These are phyloP conservation scores for Adansonia rubrostipa DNA, from an alignment of 441 rosid species.

Conservation along the genomic window DNA sequence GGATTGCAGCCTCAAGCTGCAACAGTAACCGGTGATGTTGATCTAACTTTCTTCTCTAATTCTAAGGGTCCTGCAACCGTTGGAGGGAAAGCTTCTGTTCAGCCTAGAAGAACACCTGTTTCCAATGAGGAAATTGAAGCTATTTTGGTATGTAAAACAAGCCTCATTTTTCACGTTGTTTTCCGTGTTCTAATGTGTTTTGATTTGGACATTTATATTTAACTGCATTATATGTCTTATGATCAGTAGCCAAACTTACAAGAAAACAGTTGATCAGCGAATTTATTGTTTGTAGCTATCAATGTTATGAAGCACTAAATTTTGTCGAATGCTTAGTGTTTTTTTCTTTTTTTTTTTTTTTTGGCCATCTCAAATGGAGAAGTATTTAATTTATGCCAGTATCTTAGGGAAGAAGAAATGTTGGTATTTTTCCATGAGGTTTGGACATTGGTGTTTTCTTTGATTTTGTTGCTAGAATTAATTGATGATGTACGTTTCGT, in stretches of 20 bases:
- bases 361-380: background rate
- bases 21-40: conserved; percentile 39
- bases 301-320: background rate
- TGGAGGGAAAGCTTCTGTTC: conserved; percentile 85
- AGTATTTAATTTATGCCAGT: background rate
- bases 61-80: conserved; percentile 44
- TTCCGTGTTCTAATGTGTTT: background rate
- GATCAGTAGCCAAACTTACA: background rate
- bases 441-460: background rate
- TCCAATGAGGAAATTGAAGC: conserved; percentile 84
- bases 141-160: conserved; percentile 56
- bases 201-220: background rate
- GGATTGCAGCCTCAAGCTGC: conserved; percentile 48
- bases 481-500: background rate
- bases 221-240: background rate
- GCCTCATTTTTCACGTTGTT: background rate
- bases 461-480: background rate
- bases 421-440: background rate
- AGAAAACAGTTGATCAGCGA: background rate
- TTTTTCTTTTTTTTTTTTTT: background rate
- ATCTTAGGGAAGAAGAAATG: background rate
- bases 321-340: background rate
- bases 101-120: conserved; percentile 78
- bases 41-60: conserved; percentile 54
- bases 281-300: background rate